Evolutionary conservation across 1,284 basidiomycete genomes (phyloP), one percentile per base, ranked within the genome.

Genomic region (Fomes fomentarius): DNA sequence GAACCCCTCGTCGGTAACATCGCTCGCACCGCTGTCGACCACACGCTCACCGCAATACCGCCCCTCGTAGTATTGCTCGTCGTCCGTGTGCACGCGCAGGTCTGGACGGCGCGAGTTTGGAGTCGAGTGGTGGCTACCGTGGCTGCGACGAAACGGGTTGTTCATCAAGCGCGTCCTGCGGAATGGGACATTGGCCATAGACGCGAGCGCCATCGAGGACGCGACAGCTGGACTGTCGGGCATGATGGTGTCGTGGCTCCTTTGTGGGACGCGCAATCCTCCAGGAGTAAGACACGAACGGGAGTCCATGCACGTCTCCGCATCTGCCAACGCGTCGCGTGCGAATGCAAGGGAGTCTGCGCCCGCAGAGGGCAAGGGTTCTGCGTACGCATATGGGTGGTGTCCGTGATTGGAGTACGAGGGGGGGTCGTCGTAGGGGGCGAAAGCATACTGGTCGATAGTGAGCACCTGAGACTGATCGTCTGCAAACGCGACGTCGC

Each of bases 401-500:
- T n/a, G n/a, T n/a, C n/a, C n/a, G n/a, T n/a, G n/a, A n/a, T n/a
- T n/a, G 35, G 57, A 30, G 57, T 60, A 47, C 44, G 54, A 11
- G 50, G 58, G 46, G 54, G 52, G 24, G 34, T 47, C 34, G 34
- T 17, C 19, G 12, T 22, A 19, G 22, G 42, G 17, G 50, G 52
- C 39, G 53, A 31, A 43, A 30, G 60, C 63, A 43, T 67, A 56
- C 17, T 64, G 56, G 58, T 75, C 75, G 53, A 73, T 61, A 30
- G 76, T 70, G 50, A 75, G 66, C 5, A 74, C 62, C 46, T 78
- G 76, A 7, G 74, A 76, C 43, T 67, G 66, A 22, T 62, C 66
- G 37, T 77, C 76, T 35, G 58, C 35, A 30, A 54, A 56, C 11
- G 53, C 40, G 34, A 61, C 55, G 47, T 66, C 63, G 48, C 55